Evolutionary conservation across 192 early-diverging fungal genomes (phyloP), one percentile per base, ranked within the genome.

Genomic region (Entomortierella parvispora): DNA sequence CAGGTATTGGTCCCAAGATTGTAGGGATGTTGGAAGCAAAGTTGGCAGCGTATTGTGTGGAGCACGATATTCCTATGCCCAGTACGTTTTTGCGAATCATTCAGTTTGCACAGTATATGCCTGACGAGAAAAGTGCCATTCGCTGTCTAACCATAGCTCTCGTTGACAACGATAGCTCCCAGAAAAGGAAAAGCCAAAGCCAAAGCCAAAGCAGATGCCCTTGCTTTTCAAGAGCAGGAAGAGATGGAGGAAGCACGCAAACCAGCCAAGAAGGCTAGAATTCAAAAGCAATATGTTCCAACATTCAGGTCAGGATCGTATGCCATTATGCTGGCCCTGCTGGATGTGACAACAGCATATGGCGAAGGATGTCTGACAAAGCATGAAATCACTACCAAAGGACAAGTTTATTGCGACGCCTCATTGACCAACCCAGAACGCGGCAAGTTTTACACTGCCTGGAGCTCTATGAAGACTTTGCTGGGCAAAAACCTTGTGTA

Each of bases 401-500:
- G 84, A 14, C 91, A 95, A 77, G 53, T 82, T 26, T 89, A 88
- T 53, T 86, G 88, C 31, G 89, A 95, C 44, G 62, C 82, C 5
- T 91, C 93, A 4, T 89, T 94, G 48, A 81, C 87, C n/a, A 80
- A 82, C 25, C 65, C 86, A 20, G 78, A 61, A 0, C 57, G 65
- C 12, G 85, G 88, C 0, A 64, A 71, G 17, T 59, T 70, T 54
- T 94, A 93, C 68, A 90, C 91, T 0, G 94, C 89, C 34, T 97
- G 95, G 94, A 84, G 62, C 25, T 83, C 86, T 11, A 93, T 96
- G 80, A 90, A 86, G 58, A 93, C 86, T 0, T 81, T 97, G 57
- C 65, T 88, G 29, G 79, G 87, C 15, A 92, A 94, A 20, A 88
- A 84, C 23, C 77, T 93, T 44, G 89, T 91, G 8, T 88, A 86